A percentile compares a stretch with the other conserved stretches of the same genome.
These are phyloP conservation scores for Apophysomyces variabilis DNA, from an alignment of 371 early-diverging fungal genomes.

Conservation along the genomic window DNA sequence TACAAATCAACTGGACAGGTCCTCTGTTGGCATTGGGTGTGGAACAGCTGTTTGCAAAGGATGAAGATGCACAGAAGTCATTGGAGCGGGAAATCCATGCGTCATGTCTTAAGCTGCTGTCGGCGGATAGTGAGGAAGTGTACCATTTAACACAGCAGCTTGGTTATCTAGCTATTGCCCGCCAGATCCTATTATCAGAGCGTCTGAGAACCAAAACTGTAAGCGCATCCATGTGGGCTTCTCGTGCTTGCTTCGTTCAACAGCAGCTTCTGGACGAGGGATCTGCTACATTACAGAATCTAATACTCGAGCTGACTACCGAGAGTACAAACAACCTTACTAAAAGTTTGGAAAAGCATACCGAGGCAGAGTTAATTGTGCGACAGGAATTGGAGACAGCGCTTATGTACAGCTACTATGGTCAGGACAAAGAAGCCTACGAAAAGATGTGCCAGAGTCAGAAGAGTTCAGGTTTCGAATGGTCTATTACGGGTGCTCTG, in stretches of 20 bases:
- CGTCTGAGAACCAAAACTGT: constrained; percentile 25
- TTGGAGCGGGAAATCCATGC: constrained; percentile 36
- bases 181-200: constrained; percentile 58
- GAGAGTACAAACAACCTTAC: constrained; percentile 26
- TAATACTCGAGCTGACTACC: constrained; percentile 46
- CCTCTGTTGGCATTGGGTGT: constrained; percentile 56
- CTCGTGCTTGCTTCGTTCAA: constrained; percentile 75
- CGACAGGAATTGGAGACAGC: constrained; percentile 80
- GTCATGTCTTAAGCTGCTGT: constrained; percentile 51
- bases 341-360: constrained; percentile 14
- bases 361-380: constrained; percentile 50
- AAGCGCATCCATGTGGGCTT: constrained; percentile 75
- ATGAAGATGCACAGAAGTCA: constrained; percentile 20
- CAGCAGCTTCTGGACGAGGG: constrained; percentile 88
- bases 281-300: constrained; percentile 67
- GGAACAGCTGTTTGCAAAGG: constrained; percentile 28
- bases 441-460: constrained; percentile 75
- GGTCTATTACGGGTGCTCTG: constrained; percentile 86
- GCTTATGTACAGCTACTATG: constrained; percentile 77
- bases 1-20: constrained; percentile 76
- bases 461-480: constrained; percentile 76
- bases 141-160: constrained; percentile 80
- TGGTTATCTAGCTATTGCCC: constrained; percentile 69
- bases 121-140: constrained; percentile 84
- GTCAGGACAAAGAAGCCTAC: constrained; percentile 72